Percentiles rank a stretch among this genome's conserved stretches.
Conservation (phyloP, 2,329 filamentous ascomycete genomes). For the Aureobasidium sp. region DNA sequence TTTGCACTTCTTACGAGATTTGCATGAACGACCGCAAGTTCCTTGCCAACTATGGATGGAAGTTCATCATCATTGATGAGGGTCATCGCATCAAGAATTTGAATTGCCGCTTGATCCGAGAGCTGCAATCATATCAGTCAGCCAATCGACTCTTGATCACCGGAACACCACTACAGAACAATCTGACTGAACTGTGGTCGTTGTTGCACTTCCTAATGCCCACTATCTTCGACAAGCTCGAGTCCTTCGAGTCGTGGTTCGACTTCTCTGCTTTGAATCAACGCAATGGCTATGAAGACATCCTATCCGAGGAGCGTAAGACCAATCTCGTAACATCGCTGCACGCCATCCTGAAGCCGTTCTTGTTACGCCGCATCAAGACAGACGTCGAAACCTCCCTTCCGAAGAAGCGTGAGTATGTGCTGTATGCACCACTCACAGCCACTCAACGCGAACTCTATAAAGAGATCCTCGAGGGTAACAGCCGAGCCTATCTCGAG, state of each 20-base stretch:
- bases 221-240: conserved; percentile 85
- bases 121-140: conserved; percentile 79
- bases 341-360: conserved; percentile 84
- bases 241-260: conserved; percentile 92
- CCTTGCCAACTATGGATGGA: conserved; percentile 80
- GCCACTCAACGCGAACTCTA: conserved; percentile 88
- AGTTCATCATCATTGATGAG: conserved; percentile 97
- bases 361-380: conserved; percentile 81
- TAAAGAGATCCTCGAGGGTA: conserved; percentile 56
- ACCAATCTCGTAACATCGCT: conserved; percentile 77
- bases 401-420: conserved; percentile 95
- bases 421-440: conserved; percentile 87
- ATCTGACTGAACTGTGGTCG: conserved; percentile 90
- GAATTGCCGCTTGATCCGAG: conserved; percentile 82
- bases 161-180: conserved; percentile 91
- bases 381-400: conserved; percentile 83
- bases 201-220: conserved; percentile 88
- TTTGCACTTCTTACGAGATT: conserved; percentile 94
- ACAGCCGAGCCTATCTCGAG: conserved; percentile 55
- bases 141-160: conserved; percentile 89
- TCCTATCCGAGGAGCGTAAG: conserved; percentile 69
- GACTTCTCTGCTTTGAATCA: conserved; percentile 91
- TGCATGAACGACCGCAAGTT: conserved; percentile 82
- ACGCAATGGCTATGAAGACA: conserved; percentile 66
- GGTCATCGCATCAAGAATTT: conserved; percentile 97